Base-by-base conservation (phyloP, 2,329 filamentous ascomycete species). In the Trichoderma gracile region DNA sequence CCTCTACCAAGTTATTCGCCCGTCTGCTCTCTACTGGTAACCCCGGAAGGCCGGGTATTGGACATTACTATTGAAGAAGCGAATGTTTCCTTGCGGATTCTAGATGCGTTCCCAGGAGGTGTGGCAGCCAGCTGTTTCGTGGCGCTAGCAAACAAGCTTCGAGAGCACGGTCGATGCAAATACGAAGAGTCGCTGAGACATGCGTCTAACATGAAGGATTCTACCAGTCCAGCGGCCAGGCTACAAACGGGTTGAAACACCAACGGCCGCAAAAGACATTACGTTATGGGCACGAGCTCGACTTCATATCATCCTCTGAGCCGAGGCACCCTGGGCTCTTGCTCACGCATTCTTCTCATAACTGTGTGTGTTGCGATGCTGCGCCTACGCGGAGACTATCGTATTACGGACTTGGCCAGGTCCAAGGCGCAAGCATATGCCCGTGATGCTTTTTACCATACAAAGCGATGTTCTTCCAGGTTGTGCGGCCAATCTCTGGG, bases 351-450 rank as follows among this genome's bases (percentile, higher is more conserved):
- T n/a, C 49, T 25, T 14, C 6, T 3, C 25, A 9, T 8, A 40
- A 30, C 25, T 45, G 30, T 58, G 55, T 58, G 43, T 25, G 45
- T 21, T 49, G 9, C 57, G 33, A n/a, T 14, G 23, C 14, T 45
- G 27, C 43, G 21, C 3, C 14, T 58, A 27, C 27, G 33, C 49
- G 38, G 40, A 33, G 40, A 38, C 58, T 38, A 54, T 21, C 23
- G 58, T 54, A 25, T 19, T 54, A 25, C 27, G 21, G 27, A 10
- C 14, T 38, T 61, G 45, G 30, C 58, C 46, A 19, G 47, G 54
- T 61, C 38, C 40, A n/a, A 53, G 58, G 40, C 46, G 49, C 47
- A 46, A 46, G 49, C 58, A 62, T 40, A 54, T 62, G 58, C 58
- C 40, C 40, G 33, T 45, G 45, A 25, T 46, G 6, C 25, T 17